Conservation (phyloP, 140 eudicot genomes). For the Flaveria floridana region DNA sequence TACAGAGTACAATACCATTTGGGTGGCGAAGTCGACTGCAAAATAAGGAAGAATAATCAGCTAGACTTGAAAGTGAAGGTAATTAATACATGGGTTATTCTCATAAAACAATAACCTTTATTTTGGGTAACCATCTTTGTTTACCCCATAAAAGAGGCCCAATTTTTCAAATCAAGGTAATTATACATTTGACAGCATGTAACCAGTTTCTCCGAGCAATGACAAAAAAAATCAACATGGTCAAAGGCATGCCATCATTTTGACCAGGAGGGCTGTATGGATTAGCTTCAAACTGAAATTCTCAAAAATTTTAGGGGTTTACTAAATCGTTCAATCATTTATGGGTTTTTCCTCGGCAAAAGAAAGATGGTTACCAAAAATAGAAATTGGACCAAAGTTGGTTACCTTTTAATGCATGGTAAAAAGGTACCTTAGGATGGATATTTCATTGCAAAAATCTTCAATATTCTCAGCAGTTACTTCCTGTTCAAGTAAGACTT, state of each 20-base stretch:
- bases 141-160: background rate
- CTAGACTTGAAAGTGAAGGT: constrained; percentile 5
- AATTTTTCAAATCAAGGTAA: background rate
- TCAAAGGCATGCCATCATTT: constrained; percentile 5
- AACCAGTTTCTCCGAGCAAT: background rate
- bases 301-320: background rate
- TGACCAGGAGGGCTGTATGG: background rate
- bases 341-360: background rate
- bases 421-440: constrained; percentile 60
- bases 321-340: background rate
- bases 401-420: background rate
- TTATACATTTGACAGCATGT: background rate
- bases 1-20: constrained; percentile 52
- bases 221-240: background rate
- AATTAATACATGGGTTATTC: background rate
- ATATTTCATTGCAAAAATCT: constrained; percentile 84
- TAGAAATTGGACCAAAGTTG: constrained; percentile 2
- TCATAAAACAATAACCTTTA: constrained; percentile 7
- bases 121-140: background rate
- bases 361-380: background rate
- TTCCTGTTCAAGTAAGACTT: constrained; percentile 85
- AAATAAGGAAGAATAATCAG: constrained; percentile 33
- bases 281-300: background rate
- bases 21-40: constrained; percentile 97
- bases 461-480: constrained; percentile 71